Evolutionary conservation across 495 filamentous ascomycete species (phyloP), one percentile per base, ranked within the genome.

Genomic region (Astrothelium subdiscretum): DNA sequence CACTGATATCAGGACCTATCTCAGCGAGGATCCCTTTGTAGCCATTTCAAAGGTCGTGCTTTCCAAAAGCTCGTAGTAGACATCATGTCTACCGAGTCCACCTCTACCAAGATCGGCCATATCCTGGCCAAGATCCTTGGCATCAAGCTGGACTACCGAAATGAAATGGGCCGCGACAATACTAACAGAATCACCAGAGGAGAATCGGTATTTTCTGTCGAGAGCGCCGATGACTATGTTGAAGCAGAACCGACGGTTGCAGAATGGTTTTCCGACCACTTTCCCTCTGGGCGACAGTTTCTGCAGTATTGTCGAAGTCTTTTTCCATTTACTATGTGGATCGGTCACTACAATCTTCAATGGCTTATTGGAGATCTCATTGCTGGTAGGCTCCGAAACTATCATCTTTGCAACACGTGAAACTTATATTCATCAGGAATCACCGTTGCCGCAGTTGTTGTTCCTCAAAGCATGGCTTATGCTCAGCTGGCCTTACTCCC

Each of bases 401-500:
- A 26, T 26, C 18, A 29, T 40, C 24, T 60, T 40, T n/a, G 29
- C 35, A 35, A 13, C 22, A 13, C 3, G 10, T 52, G 13, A 57
- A 38, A 52, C 63, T 65, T 22, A 63, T 31, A 24, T 18, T 15
- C 1, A 40, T 18, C 52, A 91, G 89, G 89, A 69, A 87, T 98
- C 70, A 98, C 94, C 5, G 92, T 97, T 59, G 94, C 94, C 60
- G 87, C 87, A 58, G 92, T 99, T 35, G 94, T 99, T 24, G 89
- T 99, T 31, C 94, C 94, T 4, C 94, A 99, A 70, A 88, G 89
- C 62, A 97, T 99, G 94, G 92, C 95, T 1, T 99, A 99, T 74
- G 92, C 94, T 27, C 80, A 86, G 65, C 77, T 99, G 43, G 94
- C 94, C 8, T 77, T 84, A 44, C 79, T 99, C 24, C 77, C 79